Evolutionary conservation across 352 stramenopile genomes (phyloP).

Genomic region (Phytopythium cucurbitacearum): DNA sequence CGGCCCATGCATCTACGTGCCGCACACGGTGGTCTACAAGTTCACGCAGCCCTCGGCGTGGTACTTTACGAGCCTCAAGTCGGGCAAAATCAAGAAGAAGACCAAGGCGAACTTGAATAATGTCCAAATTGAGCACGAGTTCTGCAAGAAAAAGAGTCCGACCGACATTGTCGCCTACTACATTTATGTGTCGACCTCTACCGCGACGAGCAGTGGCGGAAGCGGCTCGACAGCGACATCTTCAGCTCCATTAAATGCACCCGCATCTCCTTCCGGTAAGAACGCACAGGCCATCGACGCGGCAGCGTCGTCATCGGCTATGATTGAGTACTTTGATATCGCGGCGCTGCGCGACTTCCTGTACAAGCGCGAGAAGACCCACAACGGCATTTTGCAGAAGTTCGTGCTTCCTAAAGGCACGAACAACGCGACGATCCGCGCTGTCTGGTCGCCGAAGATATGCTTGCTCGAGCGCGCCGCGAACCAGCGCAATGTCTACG

Average conservation of each 20-base stretch:
- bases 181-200: slow-evolving; percentile 41
- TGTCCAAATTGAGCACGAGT: slow-evolving; percentile 91
- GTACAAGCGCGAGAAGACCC: slow-evolving; percentile 87
- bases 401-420: slow-evolving; percentile 93
- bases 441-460: slow-evolving; percentile 95
- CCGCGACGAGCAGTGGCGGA: slow-evolving; percentile 3
- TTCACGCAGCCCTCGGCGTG: slow-evolving; percentile 89
- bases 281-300: neutral
- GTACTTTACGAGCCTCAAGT: slow-evolving; percentile 92
- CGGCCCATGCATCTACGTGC: slow-evolving; percentile 85
- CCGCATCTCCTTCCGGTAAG: neutral
- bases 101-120: slow-evolving; percentile 90
- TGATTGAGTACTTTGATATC: slow-evolving; percentile 93
- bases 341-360: slow-evolving; percentile 89
- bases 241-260: neutral
- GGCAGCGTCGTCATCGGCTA: slow-evolving; percentile 16
- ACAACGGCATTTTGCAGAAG: slow-evolving; percentile 92
- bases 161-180: slow-evolving; percentile 93
- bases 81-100: slow-evolving; percentile 90
- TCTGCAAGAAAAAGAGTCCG: slow-evolving; percentile 79
- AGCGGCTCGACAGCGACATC: neutral
- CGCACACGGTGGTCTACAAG: slow-evolving; percentile 93
- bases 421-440: slow-evolving; percentile 86
- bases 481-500: slow-evolving; percentile 89
- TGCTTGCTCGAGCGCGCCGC: slow-evolving; percentile 91